These are phyloP conservation scores for Dalbergia oliveri DNA, from an alignment of 306 rosid species.

Conservation along the genomic window DNA sequence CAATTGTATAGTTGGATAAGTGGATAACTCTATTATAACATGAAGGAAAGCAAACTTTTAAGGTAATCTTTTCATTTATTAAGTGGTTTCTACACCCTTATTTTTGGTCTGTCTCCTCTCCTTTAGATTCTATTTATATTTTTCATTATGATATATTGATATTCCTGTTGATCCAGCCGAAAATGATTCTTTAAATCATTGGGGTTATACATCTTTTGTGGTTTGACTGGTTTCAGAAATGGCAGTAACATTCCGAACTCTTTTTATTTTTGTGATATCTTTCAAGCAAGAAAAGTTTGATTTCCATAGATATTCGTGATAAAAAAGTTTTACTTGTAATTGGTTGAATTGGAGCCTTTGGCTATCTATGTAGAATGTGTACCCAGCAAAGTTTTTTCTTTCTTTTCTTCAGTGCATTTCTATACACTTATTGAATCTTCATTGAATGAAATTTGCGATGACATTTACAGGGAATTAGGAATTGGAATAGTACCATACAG, in stretches of 20 bases:
- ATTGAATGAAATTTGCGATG: constrained; percentile 20
- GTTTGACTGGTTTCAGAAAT: neutral
- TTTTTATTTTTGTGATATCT: neutral
- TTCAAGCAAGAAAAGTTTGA: constrained; percentile 15
- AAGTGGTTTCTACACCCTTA: too few relatives aligned
- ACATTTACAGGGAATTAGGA: constrained; percentile 70
- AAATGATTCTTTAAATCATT: constrained; percentile 3
- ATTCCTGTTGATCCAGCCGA: neutral
- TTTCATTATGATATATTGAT: neutral
- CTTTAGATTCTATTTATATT: neutral
- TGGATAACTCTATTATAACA: too few relatives aligned
- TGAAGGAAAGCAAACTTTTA: too few relatives aligned
- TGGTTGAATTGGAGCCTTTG: constrained; percentile 15
- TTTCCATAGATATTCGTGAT: neutral
- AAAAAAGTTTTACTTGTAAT: constrained; percentile 16
- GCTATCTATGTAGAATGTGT: neutral
- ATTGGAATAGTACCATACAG: constrained; percentile 87
- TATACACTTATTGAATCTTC: constrained; percentile 25
- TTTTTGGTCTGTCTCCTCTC: too few relatives aligned
- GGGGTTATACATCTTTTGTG: neutral
- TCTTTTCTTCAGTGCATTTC: constrained; percentile 7
- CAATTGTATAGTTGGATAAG: too few relatives aligned
- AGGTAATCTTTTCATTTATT: too few relatives aligned
- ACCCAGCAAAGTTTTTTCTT: constrained; percentile 12
- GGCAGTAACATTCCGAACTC: neutral